Evolutionary conservation across 768 basidiomycete genomes (phyloP), one percentile per base, ranked within the genome.

Genomic region (Termitomyces sp.): DNA sequence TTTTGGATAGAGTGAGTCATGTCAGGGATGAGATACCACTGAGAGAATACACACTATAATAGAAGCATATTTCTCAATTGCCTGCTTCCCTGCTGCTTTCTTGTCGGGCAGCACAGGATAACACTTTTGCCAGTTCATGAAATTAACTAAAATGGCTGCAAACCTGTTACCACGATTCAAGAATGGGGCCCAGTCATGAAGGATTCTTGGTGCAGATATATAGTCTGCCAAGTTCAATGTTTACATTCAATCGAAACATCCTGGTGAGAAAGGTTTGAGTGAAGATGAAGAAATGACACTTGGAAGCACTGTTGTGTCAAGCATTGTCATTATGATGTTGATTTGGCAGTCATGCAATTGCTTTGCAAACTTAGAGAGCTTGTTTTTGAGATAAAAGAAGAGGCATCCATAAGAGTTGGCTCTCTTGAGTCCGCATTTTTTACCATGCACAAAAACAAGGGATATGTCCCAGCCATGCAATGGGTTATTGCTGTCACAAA

Each of bases 401-500:
- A 76, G 69, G 48, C 71, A 72, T 5, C 74, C 72, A 39, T 73
- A 69, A 51, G 71, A 66, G 59, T 76, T 73, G 20, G 65, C 69
- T 46, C 67, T 61, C 33, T 68, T 64, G 15, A 71, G 52, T 2
- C 71, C 70, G 38, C 66, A 61, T 44, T 68, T 68, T 52, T 63
- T 69, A 18, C 79, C 79, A 1, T 74, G 69, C 9, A 59, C 50
- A 7, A 77, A 67, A 39, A 79, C 71, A 24, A 68, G 65, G 39
- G 73, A 61, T 44, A 75, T 33, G 58, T 81, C 75, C 82, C 81
- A 83, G 24, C 78, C 75, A 22, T 62, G 65, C 1, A 83, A 70
- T 2, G 79, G 79, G 24, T 74, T 76, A 0, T 74, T 74, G 32
- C 68, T 73, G 62, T 81, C 80, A 9, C 69, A 71, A 40, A 67